These are phyloP conservation scores for Candida buenavistaensis DNA, from an alignment of 1,139 yeast species.

Conservation along the genomic window DNA sequence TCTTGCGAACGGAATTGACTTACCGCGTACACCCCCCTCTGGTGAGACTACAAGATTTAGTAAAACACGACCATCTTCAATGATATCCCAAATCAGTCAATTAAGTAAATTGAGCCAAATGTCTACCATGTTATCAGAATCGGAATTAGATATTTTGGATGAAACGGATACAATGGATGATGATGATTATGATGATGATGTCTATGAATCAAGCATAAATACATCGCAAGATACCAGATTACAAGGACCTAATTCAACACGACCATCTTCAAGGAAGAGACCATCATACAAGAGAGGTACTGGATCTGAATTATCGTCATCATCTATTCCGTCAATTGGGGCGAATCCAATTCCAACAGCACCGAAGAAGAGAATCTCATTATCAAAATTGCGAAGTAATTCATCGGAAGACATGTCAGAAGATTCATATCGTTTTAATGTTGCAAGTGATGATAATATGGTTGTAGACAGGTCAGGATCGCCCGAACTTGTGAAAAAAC, in stretches of 20 bases:
- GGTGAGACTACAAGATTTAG: conserved; percentile 9
- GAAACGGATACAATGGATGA: conserved; percentile 50
- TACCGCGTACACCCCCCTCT: conserved; percentile 14
- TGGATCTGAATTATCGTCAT: conserved; percentile 42
- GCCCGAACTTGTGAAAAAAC: conserved; percentile 21
- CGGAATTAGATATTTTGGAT: conserved; percentile 43
- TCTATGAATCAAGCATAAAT: conserved; percentile 34
- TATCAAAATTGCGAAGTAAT: conserved; percentile 38
- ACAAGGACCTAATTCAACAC: conserved; percentile 7
- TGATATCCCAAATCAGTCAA: conserved; percentile 63
- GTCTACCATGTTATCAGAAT: conserved; percentile 50
- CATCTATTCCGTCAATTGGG: conserved; percentile 32
- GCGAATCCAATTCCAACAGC: conserved; percentile 13
- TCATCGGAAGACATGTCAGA: conserved; percentile 38
- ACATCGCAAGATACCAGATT: conserved; percentile 24
- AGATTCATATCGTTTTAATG: conserved; percentile 4
- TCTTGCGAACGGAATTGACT: not conserved
- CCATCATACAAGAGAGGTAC: conserved; percentile 35
- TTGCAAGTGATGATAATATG: conserved; percentile 1
- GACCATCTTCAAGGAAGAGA: conserved; percentile 19
- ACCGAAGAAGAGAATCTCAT: conserved; percentile 28
- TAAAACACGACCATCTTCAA: conserved; percentile 61
- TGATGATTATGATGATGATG: conserved; percentile 38
- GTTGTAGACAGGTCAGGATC: conserved; percentile 16
- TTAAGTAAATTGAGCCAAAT: conserved; percentile 57